phyloP scores from a whole-genome alignment of 352 stramenopile genomes.

The Pythium graminicola region DNA sequence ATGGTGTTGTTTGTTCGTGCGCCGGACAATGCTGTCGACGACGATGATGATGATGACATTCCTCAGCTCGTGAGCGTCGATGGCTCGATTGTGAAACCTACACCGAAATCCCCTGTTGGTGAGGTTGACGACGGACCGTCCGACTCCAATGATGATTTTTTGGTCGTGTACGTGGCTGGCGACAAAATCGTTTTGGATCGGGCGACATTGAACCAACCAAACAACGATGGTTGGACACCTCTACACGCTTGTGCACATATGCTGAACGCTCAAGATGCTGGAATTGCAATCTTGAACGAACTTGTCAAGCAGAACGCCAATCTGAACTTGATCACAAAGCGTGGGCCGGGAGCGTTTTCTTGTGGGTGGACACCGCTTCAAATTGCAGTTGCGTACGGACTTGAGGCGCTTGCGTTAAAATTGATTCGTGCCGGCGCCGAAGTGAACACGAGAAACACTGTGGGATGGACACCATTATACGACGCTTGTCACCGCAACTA shows the following conservation, averaged over 20 bases:
- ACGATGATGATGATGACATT: constrained; percentile 26
- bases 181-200: constrained; percentile 74
- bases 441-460: constrained; percentile 62
- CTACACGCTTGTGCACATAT: constrained; percentile 72
- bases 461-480: constrained; percentile 70
- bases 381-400: constrained; percentile 70
- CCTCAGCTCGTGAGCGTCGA: constrained; percentile 13
- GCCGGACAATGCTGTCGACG: constrained; percentile 23
- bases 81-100: constrained; percentile 9
- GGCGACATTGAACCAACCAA: constrained; percentile 52
- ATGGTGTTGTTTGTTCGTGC: constrained; percentile 62
- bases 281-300: constrained; percentile 64
- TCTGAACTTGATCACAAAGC: constrained; percentile 56
- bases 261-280: constrained; percentile 60
- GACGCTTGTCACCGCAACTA: constrained; percentile 75
- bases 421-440: constrained; percentile 61
- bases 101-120: constrained; percentile 4
- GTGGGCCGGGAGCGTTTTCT: constrained; percentile 66
- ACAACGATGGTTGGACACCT: constrained; percentile 77
- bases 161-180: constrained; percentile 59
- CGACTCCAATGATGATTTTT: constrained; percentile 39
- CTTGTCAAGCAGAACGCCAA: constrained; percentile 49
- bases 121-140: constrained; percentile 20
- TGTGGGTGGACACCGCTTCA: constrained; percentile 74
- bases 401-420: constrained; percentile 65